Conservation (phyloP, 2,329 filamentous ascomycete genomes). For the Davidsoniella eucalypti region DNA sequence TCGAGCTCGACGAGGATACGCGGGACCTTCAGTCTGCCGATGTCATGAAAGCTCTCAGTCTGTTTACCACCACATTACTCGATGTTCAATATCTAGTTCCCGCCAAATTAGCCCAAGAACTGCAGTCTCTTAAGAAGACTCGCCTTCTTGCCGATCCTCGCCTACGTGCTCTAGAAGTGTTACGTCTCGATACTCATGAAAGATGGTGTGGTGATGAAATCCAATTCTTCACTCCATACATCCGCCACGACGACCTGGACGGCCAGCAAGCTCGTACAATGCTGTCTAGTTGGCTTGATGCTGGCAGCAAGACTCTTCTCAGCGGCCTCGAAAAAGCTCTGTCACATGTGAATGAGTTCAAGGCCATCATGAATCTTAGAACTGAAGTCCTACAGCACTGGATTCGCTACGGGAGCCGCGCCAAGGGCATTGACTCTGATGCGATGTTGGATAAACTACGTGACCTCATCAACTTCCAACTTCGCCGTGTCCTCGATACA, state of each 20-base stretch:
- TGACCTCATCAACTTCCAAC: slow-evolving; percentile 48
- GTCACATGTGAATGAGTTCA: slow-evolving; percentile 45
- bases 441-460: slow-evolving; percentile 54
- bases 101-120: slow-evolving; percentile 49
- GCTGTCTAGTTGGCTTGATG: slow-evolving; percentile 46
- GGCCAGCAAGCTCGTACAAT: slow-evolving; percentile 42
- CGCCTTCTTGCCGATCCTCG: slow-evolving; percentile 57
- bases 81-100: slow-evolving; percentile 66
- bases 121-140: slow-evolving; percentile 50
- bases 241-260: slow-evolving; percentile 62
- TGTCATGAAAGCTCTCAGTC: slow-evolving; percentile 47
- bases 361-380: slow-evolving; percentile 51
- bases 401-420: slow-evolving; percentile 51
- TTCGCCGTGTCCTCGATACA: slow-evolving; percentile 44
- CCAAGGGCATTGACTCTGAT: slow-evolving; percentile 48
- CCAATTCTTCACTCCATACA: slow-evolving; percentile 70
- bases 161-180: slow-evolving; percentile 47
- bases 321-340: slow-evolving; percentile 46
- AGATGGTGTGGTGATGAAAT: slow-evolving; percentile 74
- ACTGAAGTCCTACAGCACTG: slow-evolving; percentile 57
- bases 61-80: slow-evolving; percentile 63
- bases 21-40: slow-evolving; percentile 25
- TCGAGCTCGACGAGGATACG: slow-evolving; percentile 33
- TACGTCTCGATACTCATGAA: slow-evolving; percentile 62
- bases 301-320: slow-evolving; percentile 41